phyloP scores from a whole-genome alignment of 2,329 filamentous ascomycete species.

The Didymella sp. region DNA sequence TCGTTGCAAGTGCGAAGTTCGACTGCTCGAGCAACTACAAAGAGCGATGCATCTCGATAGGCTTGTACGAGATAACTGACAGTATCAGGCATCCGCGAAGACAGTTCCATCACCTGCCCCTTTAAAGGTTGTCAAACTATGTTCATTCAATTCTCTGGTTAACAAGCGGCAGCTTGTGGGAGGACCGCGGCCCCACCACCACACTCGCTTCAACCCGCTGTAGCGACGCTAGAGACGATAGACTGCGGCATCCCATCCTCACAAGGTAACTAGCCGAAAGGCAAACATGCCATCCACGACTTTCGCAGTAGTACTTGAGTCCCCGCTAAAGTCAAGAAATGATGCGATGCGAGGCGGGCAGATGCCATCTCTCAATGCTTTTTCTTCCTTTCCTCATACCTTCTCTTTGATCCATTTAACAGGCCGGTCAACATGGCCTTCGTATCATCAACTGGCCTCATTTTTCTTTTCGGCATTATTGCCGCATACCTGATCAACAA shows the following conservation, averaged over 20 bases:
- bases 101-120: not conserved
- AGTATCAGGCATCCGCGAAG: not conserved
- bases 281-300: constrained; percentile 9
- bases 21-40: not conserved
- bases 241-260: constrained; percentile 8
- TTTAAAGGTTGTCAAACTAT: not conserved
- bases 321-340: constrained; percentile 5
- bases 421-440: constrained; percentile 13
- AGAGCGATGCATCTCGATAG: not conserved
- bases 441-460: constrained; percentile 30
- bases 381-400: constrained; percentile 1
- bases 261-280: constrained; percentile 11
- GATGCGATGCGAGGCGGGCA: not conserved
- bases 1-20: not conserved
- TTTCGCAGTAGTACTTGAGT: constrained; percentile 2
- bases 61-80: not conserved
- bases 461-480: constrained; percentile 18
- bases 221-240: constrained; percentile 1
- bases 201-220: constrained; percentile 19
- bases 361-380: not conserved
- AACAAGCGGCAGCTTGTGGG: constrained; percentile 8
- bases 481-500: constrained; percentile 22
- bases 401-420: not conserved
- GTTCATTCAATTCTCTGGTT: not conserved
- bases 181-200: not conserved